These are phyloP conservation scores for Whalleya microplaca DNA, from an alignment of 2,329 filamentous ascomycete species.

Conservation along the genomic window DNA sequence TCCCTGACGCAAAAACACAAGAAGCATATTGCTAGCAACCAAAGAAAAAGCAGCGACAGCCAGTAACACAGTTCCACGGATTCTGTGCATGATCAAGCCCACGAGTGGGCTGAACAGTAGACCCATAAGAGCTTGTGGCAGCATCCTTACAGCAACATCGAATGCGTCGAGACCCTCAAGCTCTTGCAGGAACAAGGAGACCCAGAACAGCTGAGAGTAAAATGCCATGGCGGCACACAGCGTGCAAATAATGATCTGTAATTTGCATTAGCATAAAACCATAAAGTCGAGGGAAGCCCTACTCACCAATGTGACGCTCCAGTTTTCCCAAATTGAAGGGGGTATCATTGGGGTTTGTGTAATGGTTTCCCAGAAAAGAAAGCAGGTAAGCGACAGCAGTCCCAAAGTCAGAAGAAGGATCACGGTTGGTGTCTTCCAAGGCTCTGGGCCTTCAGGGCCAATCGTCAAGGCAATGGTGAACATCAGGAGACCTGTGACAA, in stretches of 20 bases:
- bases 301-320: constrained; percentile 35
- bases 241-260: constrained; percentile 34
- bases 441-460: constrained; percentile 36
- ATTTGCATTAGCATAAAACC: constrained; percentile 8
- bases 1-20: constrained; percentile 35
- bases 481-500: constrained; percentile 35
- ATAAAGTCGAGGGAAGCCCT: not conserved
- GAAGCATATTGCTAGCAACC: constrained; percentile 35
- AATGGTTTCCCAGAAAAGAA: constrained; percentile 38
- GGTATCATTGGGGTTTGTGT: constrained; percentile 39
- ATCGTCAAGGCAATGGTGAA: constrained; percentile 38
- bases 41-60: constrained; percentile 30
- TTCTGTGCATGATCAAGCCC: constrained; percentile 36
- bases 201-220: constrained; percentile 40
- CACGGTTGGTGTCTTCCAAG: constrained; percentile 40
- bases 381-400: constrained; percentile 35
- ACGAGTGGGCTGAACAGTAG: constrained; percentile 39
- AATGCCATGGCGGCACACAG: constrained; percentile 38
- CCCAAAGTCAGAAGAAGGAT: constrained; percentile 38
- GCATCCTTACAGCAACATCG: constrained; percentile 35
- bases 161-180: constrained; percentile 36
- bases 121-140: constrained; percentile 40
- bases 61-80: constrained; percentile 34
- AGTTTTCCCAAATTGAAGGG: constrained; percentile 34
- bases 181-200: constrained; percentile 40